phyloP scores from a whole-genome alignment of 108 stramenopile genomes.

The Fragilaria radians region DNA sequence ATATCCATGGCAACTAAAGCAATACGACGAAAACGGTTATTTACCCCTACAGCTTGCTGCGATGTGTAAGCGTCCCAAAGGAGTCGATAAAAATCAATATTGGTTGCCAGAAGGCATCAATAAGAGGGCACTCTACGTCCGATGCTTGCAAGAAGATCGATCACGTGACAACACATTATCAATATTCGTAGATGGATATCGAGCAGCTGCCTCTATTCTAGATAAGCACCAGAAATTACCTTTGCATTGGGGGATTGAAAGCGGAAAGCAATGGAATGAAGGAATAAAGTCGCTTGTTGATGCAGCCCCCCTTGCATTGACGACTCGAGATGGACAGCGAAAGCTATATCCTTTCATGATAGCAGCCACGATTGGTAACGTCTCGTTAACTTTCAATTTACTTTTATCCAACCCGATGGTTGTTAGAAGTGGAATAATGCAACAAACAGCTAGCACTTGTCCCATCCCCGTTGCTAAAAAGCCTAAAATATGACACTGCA shows the following conservation, averaged over 20 bases:
- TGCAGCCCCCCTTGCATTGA: constrained; percentile 15
- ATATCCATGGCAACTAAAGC: background rate
- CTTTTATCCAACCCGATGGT: background rate
- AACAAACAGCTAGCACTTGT: no score
- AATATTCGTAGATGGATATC: background rate
- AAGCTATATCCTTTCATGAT: constrained; percentile 64
- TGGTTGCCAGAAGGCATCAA: background rate
- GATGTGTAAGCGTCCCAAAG: background rate
- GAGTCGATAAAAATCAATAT: background rate
- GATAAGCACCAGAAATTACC: constrained; percentile 39
- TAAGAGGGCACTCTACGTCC: background rate
- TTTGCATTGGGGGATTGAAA: constrained; percentile 44
- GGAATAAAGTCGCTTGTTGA: constrained; percentile 23
- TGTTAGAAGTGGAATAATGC: no score
- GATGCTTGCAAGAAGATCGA: background rate
- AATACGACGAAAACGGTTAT: background rate
- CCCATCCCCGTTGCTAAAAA: no score
- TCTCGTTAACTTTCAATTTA: background rate
- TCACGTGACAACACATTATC: background rate
- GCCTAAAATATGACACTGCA: no score
- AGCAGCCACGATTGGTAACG: constrained; percentile 29
- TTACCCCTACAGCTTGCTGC: background rate
- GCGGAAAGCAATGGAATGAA: constrained; percentile 37
- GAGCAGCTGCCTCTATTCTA: constrained; percentile 17
- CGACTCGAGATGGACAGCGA: constrained; percentile 32